Evolutionary conservation across 371 early-diverging fungal species (phyloP), one percentile per base, ranked within the genome.

Genomic region (Lichtheimia ramosa): DNA sequence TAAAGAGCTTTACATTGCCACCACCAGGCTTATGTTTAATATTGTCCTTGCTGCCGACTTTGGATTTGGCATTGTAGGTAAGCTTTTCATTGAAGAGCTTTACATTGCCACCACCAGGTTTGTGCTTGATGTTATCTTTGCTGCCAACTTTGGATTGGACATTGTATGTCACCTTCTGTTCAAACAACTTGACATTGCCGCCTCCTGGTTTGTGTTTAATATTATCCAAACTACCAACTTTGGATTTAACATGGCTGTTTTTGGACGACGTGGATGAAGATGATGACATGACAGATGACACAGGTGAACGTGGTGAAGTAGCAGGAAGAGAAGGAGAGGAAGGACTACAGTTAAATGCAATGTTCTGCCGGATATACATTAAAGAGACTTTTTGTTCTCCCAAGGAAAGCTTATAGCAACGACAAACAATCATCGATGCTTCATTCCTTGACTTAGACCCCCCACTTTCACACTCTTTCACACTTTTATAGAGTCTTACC

Each of bases 11-110:
- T 1, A 55, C 56, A 43, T 60, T 28, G 20, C 64, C 56, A 16
- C 69, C 64, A n/a, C 58, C 58, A 5, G 64, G 61, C 23, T 68
- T 64, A 49, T 68, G 69, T 20, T 61, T 56, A 27, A 60, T 60
- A 54, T 68, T 68, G 43, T 68, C 69, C 18, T 43, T 51, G 16
- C 53, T 52, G 8, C 69, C 69, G 12, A 66, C 66, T 27, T 62
- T 61, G 58, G 66, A 53, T 51, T 66, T 50, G 28, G 56, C 61
- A 23, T 58, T 27, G 24, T 24, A 55, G 5, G 12, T 5, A 1
- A 46, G 8, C 43, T 59, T 40, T 25, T 66, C 39, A 4, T 66
- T 18, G 28, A 58, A 66, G 7, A 66, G 20, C 25, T 66, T 66
- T 34, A 25, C 58, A 13, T 54, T 28, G 34, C 62, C 62, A 15